Base-by-base conservation (phyloP, 208 protist species). In the Naegleria fowleri region DNA sequence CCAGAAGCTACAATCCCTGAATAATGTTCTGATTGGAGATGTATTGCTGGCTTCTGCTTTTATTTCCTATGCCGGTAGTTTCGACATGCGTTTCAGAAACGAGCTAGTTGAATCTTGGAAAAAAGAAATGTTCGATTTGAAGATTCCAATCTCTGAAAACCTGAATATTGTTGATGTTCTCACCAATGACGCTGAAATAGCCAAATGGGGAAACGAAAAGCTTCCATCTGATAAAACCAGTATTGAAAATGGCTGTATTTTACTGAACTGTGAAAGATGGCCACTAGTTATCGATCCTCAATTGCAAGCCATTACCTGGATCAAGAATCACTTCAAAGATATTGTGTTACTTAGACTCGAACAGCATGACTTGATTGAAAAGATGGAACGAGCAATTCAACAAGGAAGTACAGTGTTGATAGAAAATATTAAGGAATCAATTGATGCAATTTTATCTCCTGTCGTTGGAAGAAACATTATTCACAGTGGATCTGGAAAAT, bases 201-300 rank as follows among this genome's bases (percentile, higher is more conserved):
- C 96, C 22, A 33, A 19, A 29, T 98, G 96, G 96, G 93, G 94
- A 76, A 97, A 97, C 36, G 5, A 90, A 22, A 92, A 89, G 39
- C 94, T 98, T n/a, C 96, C 97, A 38, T 94, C 94, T 5, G 97
- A 98, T 90, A 59, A 91, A 48, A 92, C 97, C n/a, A 97, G 96
- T 25, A 92, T 96, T 13, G 95, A 98, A 92, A 98, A 98, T 91
- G 97, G 94, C 19, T 92, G 94, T 29, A 97, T 97, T 91, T 92
- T 96, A 43, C 85, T 39, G 11, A 93, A 91, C n/a, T 96, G 94
- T 59, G 55, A 95, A 83, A 94, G 97, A 59, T 98, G 97, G 96
- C 97, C 97, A 88, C 92, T 98, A 5, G 93, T 98, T n/a, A 97
- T 98, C 86, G 97, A 98, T 93, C 97, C 97, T 48, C 96, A 98